Conservation (phyloP, 345 rosid genomes). For the Litchi chinensis region DNA sequence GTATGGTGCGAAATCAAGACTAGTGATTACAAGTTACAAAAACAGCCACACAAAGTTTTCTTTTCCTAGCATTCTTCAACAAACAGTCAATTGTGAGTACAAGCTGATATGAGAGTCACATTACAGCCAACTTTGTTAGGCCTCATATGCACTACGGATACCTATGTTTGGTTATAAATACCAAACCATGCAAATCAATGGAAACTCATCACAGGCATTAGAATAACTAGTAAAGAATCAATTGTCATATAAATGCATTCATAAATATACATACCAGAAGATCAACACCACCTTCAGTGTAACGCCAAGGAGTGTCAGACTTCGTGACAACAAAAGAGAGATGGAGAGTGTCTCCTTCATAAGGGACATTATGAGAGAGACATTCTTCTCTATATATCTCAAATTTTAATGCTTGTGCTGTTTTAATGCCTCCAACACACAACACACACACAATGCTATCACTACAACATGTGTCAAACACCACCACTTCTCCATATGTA, state of each 20-base stretch:
- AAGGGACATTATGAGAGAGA: slow-evolving; percentile 60
- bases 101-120: too few relatives aligned
- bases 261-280: slow-evolving; percentile 45
- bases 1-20: too few relatives aligned
- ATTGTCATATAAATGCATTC: not conserved
- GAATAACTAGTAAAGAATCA: not conserved
- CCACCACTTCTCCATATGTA: slow-evolving; percentile 25
- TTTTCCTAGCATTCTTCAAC: too few relatives aligned
- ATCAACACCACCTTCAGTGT: slow-evolving; percentile 55
- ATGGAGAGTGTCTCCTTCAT: slow-evolving; percentile 68
- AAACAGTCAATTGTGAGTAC: too few relatives aligned
- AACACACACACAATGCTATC: slow-evolving; percentile 26
- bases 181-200: not conserved
- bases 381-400: slow-evolving; percentile 70
- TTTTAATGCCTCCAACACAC: slow-evolving; percentile 31
- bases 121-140: not conserved
- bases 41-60: too few relatives aligned
- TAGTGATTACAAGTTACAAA: too few relatives aligned
- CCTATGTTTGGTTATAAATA: too few relatives aligned
- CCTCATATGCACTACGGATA: not conserved
- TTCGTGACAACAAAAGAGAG: slow-evolving; percentile 67
- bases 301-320: slow-evolving; percentile 62
- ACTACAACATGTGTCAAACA: slow-evolving; percentile 21
- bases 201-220: not conserved
- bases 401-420: slow-evolving; percentile 49